Evolutionary conservation across 129 eudicot genomes (phyloP).

Genomic region (Flaveria brownii): DNA sequence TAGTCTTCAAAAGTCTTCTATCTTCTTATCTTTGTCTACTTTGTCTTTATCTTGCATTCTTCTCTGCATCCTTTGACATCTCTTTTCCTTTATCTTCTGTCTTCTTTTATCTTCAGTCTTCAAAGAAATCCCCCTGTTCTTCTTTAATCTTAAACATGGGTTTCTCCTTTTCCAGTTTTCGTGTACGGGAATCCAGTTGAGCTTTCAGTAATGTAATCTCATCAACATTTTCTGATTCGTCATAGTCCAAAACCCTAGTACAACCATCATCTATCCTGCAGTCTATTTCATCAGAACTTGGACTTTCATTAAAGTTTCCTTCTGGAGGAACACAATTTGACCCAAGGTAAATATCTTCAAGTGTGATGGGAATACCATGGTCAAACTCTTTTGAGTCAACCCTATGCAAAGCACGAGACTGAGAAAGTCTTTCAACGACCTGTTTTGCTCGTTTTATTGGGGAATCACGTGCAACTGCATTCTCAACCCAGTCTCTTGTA

Average conservation of each 20-base stretch:
- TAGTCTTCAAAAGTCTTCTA: too few relatives aligned
- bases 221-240: slow-evolving; percentile 45
- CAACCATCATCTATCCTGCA: slow-evolving; percentile 24
- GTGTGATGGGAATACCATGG: slow-evolving; percentile 68
- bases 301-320: slow-evolving; percentile 42
- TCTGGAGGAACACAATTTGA: slow-evolving; percentile 42
- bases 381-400: slow-evolving; percentile 50
- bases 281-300: slow-evolving; percentile 34
- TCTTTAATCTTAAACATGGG: too few relatives aligned
- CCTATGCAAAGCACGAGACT: slow-evolving; percentile 52
- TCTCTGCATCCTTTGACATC: too few relatives aligned
- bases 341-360: slow-evolving; percentile 73
- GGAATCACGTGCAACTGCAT: slow-evolving; percentile 56
- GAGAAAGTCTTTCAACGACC: slow-evolving; percentile 89
- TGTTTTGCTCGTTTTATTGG: slow-evolving; percentile 82
- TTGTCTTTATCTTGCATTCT: too few relatives aligned
- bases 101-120: too few relatives aligned
- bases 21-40: too few relatives aligned
- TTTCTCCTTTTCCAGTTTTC: slow-evolving; percentile 76
- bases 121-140: too few relatives aligned
- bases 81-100: too few relatives aligned
- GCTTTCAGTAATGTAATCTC: slow-evolving; percentile 43
- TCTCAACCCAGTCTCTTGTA: slow-evolving; percentile 58
- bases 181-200: slow-evolving; percentile 52
- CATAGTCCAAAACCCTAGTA: slow-evolving; percentile 28